Percentiles rank a stretch among this genome's conserved stretches.
Conservation (phyloP, 495 filamentous ascomycete species). For the Elasticomyces elasticus region DNA sequence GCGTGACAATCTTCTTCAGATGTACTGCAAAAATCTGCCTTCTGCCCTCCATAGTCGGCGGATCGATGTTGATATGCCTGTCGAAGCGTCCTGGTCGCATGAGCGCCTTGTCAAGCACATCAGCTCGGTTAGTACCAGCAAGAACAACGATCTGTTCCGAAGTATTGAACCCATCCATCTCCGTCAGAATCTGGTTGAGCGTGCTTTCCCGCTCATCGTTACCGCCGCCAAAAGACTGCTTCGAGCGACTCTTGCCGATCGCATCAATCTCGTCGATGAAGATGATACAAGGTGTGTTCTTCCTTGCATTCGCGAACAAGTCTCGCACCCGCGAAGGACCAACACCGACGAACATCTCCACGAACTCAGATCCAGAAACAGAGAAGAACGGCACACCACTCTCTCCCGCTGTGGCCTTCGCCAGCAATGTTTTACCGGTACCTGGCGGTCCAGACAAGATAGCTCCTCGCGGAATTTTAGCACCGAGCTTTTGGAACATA, state of each 20-base stretch:
- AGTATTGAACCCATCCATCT: conserved; percentile 99
- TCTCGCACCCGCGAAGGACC: conserved; percentile 91
- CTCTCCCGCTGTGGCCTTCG: conserved; percentile 95
- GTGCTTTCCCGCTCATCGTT: conserved; percentile 96
- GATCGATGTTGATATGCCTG: conserved; percentile 85
- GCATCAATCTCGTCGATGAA: conserved; percentile 99
- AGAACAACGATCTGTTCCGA: conserved; percentile 96
- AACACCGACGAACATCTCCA: conserved; percentile 99
- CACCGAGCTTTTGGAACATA: conserved; percentile 82
- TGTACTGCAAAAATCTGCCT: conserved; percentile 95
- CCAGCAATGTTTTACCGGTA: conserved; percentile 94
- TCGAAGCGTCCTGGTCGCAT: conserved; percentile 97
- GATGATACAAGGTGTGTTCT: conserved; percentile 95
- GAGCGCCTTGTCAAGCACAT: conserved; percentile 87
- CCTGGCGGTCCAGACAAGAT: conserved; percentile 93
- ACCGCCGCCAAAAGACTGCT: conserved; percentile 68
- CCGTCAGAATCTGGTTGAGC: conserved; percentile 94
- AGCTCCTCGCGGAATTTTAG: conserved; percentile 93
- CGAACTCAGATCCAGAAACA: conserved; percentile 96
- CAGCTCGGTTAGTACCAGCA: conserved; percentile 89
- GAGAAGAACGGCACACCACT: conserved; percentile 97
- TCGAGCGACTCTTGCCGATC: conserved; percentile 79
- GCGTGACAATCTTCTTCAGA: conserved; percentile 81
- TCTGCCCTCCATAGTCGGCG: conserved; percentile 90
- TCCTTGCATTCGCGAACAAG: conserved; percentile 86